Evolutionary conservation across 1,284 basidiomycete species (phyloP).

Genomic region (Malassezia brasiliensis): DNA sequence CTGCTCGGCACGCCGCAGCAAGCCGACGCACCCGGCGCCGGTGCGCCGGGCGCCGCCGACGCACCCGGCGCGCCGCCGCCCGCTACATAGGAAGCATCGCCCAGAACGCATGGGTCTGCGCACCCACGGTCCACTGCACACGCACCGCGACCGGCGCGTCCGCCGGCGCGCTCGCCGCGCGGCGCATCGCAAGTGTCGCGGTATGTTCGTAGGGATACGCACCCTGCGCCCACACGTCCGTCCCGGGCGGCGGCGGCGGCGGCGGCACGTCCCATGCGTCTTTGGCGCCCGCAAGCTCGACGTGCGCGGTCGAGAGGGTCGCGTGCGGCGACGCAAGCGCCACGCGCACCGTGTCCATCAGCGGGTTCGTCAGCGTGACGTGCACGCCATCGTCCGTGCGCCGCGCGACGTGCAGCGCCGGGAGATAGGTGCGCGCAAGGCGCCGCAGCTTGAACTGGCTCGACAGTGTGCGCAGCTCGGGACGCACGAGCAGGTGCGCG

Average conservation of each 20-base stretch:
- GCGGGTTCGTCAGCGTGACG: constrained; percentile 32
- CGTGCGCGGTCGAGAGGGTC: not conserved
- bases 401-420: constrained; percentile 48
- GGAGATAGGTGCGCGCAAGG: constrained; percentile 84
- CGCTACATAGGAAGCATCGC: not conserved
- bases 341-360: constrained; percentile 34
- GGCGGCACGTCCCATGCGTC: constrained; percentile 3
- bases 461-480: constrained; percentile 87
- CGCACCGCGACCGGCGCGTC: not conserved
- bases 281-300: not conserved
- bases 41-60: not conserved
- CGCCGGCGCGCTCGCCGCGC: not conserved
- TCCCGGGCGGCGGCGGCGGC: not conserved
- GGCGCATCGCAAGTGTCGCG: not conserved
- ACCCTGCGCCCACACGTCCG: not conserved
- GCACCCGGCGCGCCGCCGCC: not conserved
- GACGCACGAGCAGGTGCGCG: constrained; percentile 92
- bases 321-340: constrained; percentile 16
- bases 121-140: constrained; percentile 1
- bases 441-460: constrained; percentile 94
- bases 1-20: constrained; percentile 5
- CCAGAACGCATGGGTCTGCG: not conserved
- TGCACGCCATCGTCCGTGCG: not conserved
- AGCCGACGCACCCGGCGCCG: not conserved
- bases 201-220: not conserved